Base-by-base conservation (phyloP, 2,329 filamentous ascomycete species). In the Claviceps sp. region DNA sequence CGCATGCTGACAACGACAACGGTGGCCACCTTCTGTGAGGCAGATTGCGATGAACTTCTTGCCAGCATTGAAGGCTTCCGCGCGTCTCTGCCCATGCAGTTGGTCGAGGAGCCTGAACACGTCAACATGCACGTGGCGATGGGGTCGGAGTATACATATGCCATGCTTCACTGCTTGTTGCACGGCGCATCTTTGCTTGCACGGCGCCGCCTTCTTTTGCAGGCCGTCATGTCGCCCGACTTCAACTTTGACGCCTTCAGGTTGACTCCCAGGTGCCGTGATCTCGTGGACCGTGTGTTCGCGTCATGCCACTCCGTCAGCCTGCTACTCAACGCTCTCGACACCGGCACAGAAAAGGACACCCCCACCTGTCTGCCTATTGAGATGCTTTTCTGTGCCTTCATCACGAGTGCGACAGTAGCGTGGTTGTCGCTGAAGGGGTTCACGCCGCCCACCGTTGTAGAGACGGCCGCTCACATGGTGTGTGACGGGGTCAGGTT, bases 361-460 rank as follows among this genome's bases (percentile, higher is more conserved):
- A 68, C 71, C 23, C 69, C 75, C n/a, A 68, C 76, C n/a, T 79
- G 75, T 63, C 79, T 80, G 64, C 78, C 78, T 39, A 77, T 82
- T 51, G 79, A 80, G 55, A 81, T 82, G 78, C 68, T 81, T 13
- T 82, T 82, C 61, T 77, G 78, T 0, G 75, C 77, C 49, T 82
- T 82, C 55, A 80, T 77, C 0, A 76, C 78, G 2, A 77, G 77
- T 54, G 78, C 78, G 2, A 81, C 78, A 1, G 74, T 80, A 1
- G 78, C 78, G 13, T 82, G 80, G 63, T 70, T 82, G 34, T 79
- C 77, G n/a, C 71, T 82, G 45, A 81, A 80, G 66, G 77, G 77
- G 9, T 62, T 82, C 7, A 78, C 78, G 0, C 78, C 78, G 1
- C 65, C 69, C 14, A 77, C 76, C 54, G 75, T 76, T 23, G 73